Conservation (phyloP, 2,329 filamentous ascomycete genomes). For the Pleurostoma richardsiae region DNA sequence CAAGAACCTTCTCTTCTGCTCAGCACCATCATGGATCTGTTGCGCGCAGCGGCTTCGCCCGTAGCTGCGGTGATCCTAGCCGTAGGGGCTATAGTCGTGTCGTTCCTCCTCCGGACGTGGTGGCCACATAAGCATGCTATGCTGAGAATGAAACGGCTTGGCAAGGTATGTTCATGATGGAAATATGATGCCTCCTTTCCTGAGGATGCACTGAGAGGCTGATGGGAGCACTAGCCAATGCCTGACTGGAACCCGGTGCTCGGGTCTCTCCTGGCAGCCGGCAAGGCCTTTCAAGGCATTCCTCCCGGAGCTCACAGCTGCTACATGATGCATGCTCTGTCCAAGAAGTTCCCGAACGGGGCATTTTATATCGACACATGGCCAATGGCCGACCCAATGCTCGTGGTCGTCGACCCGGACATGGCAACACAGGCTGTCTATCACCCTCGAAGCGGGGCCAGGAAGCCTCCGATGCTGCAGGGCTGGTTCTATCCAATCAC, state of each 20-base stretch:
- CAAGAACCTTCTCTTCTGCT: too few species aligned
- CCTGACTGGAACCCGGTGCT: background rate
- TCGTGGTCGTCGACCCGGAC: constrained; percentile 29
- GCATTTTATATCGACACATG: constrained; percentile 30
- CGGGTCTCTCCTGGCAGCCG: background rate
- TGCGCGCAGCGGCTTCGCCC: too few species aligned
- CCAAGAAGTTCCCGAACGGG: constrained; percentile 21
- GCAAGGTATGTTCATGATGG: too few species aligned
- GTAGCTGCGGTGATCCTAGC: too few species aligned
- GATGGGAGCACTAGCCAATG: background rate
- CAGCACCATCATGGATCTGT: too few species aligned
- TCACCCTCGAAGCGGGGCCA: constrained; percentile 17
- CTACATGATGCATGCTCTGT: background rate
- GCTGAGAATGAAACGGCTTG: too few species aligned
- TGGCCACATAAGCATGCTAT: too few species aligned
- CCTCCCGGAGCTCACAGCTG: background rate
- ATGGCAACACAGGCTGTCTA: constrained; percentile 31
- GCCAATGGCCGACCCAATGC: constrained; percentile 27
- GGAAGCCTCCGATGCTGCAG: constrained; percentile 23
- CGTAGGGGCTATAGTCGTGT: too few species aligned
- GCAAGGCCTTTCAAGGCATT: background rate
- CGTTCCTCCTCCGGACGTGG: too few species aligned
- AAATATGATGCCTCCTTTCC: too few species aligned
- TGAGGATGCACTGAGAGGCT: too few species aligned
- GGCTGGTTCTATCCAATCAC: constrained; percentile 21